phyloP scores from a whole-genome alignment of 352 stramenopile species.

The Phytophthora constricta region DNA sequence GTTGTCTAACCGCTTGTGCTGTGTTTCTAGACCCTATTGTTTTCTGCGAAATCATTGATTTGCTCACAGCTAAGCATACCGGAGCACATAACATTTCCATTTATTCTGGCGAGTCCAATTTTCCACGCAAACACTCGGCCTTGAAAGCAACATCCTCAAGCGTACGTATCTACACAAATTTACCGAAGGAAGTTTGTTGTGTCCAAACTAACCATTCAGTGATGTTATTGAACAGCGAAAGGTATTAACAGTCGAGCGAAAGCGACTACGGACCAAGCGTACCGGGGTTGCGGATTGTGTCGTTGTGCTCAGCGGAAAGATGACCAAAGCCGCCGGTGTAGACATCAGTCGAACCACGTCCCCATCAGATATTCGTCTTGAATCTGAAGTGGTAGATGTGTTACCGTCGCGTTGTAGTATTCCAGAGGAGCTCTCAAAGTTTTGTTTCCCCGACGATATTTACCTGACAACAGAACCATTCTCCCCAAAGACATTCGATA shows the following conservation, averaged over 20 bases:
- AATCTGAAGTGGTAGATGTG: slow-evolving; percentile 60
- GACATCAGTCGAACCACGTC: slow-evolving; percentile 47
- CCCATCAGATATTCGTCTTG: slow-evolving; percentile 54
- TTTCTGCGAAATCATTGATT: slow-evolving; percentile 67
- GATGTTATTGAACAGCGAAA: slow-evolving; percentile 24
- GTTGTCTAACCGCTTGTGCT: background rate
- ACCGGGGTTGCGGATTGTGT: slow-evolving; percentile 60
- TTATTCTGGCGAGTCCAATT: slow-evolving; percentile 22
- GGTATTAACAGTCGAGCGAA: slow-evolving; percentile 10
- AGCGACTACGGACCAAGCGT: slow-evolving; percentile 16
- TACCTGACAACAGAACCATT: slow-evolving; percentile 51
- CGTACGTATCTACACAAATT: slow-evolving; percentile 11
- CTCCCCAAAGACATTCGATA: slow-evolving; percentile 61
- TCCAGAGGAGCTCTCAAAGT: slow-evolving; percentile 75
- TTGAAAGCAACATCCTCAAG: slow-evolving; percentile 26
- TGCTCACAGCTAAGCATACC: slow-evolving; percentile 65
- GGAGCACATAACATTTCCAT: slow-evolving; percentile 65
- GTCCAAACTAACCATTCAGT: background rate
- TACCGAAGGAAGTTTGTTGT: background rate
- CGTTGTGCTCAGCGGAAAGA: slow-evolving; percentile 60
- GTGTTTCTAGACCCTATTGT: slow-evolving; percentile 48
- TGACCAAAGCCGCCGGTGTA: slow-evolving; percentile 36
- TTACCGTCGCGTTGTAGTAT: slow-evolving; percentile 49
- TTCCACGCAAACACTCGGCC: slow-evolving; percentile 29
- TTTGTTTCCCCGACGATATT: slow-evolving; percentile 71